phyloP scores from a whole-genome alignment of 306 rosid genomes.

The Prunus mongolica region DNA sequence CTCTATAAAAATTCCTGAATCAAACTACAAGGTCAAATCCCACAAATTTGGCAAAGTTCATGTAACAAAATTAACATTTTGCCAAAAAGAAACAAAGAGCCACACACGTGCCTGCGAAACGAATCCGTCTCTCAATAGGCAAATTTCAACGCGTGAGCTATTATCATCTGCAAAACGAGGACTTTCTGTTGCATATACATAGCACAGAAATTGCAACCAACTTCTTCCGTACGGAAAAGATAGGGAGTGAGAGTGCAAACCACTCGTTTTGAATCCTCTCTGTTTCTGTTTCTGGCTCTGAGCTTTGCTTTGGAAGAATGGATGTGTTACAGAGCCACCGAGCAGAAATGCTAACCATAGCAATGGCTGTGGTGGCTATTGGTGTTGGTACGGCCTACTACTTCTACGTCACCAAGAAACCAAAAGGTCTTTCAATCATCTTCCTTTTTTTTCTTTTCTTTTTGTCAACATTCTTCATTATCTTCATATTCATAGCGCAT shows the following conservation, averaged over 20 bases:
- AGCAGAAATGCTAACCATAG: conserved; percentile 43
- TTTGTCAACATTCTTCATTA: background rate
- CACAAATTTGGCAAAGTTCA: too few species aligned
- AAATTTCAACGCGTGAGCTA: background rate
- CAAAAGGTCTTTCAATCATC: conserved; percentile 31
- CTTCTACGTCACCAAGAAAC: conserved; percentile 53
- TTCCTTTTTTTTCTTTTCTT: background rate
- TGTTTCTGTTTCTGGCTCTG: background rate
- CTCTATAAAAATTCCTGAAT: too few species aligned
- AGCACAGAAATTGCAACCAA: background rate
- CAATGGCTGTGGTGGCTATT: conserved; percentile 48
- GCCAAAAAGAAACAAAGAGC: too few species aligned
- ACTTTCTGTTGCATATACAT: background rate
- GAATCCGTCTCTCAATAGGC: too few species aligned
- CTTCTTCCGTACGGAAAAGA: background rate
- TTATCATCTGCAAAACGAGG: background rate
- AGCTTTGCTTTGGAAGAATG: conserved; percentile 17
- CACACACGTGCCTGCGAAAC: too few species aligned
- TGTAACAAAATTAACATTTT: too few species aligned
- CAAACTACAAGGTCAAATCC: too few species aligned
- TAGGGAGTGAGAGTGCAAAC: background rate
- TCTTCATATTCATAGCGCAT: background rate
- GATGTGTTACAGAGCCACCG: conserved; percentile 36
- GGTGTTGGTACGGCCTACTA: conserved; percentile 56
- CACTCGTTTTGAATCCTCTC: too few species aligned